Percentiles rank a stretch among this genome's conserved stretches.
Conservation (phyloP, 139 green algal species). For the Deuterostichococcus epilithicus region DNA sequence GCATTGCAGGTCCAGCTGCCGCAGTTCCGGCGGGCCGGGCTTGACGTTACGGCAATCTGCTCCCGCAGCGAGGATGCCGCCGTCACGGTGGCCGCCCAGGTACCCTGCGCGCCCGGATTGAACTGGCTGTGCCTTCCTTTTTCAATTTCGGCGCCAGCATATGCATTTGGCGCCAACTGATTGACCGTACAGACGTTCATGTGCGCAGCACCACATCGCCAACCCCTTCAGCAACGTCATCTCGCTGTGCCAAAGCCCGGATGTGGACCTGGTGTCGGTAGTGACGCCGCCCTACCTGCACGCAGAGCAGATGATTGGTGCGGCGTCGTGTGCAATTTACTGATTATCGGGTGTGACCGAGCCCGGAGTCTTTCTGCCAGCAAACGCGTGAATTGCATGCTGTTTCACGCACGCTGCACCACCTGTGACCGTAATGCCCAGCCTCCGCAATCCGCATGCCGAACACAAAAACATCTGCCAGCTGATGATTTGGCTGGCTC, state of each 20-base stretch:
- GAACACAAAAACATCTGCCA: no score
- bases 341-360: no score
- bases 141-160: no score
- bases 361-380: no score
- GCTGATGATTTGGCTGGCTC: no score
- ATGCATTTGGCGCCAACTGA: neutral
- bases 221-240: neutral
- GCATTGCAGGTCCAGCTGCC: constrained; percentile 12
- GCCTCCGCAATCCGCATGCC: no score
- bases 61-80: constrained; percentile 8
- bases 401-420: no score
- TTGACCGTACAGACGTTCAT: neutral
- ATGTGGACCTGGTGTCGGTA: constrained; percentile 10
- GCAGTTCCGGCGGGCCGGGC: constrained; percentile 7
- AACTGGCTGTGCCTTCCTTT: no score
- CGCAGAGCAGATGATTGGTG: constrained; percentile 8
- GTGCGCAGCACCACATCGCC: neutral
- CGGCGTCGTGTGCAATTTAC: no score
- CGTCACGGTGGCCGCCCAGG: constrained; percentile 3
- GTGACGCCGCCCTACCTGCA: constrained; percentile 13
- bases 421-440: no score
- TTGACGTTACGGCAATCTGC: constrained; percentile 8
- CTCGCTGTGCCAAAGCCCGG: neutral
- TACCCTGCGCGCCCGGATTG: no score
- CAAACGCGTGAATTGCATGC: no score